These are phyloP conservation scores for Phytophthora macrochlamydospora DNA, from an alignment of 352 stramenopile species.

Conservation along the genomic window DNA sequence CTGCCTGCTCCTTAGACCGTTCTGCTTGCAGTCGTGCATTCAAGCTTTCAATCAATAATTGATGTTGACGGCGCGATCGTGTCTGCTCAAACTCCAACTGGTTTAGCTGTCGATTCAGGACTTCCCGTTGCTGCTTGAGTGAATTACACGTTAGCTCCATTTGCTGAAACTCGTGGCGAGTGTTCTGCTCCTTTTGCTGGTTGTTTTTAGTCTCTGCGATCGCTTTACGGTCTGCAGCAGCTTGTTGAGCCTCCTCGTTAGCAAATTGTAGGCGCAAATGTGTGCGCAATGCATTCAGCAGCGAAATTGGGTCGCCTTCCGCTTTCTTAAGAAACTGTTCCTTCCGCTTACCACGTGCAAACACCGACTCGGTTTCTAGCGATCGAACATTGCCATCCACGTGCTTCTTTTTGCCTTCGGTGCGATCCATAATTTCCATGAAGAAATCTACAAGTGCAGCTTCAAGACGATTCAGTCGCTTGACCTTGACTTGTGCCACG, in stretches of 20 bases:
- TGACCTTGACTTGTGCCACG: slow-evolving; percentile 67
- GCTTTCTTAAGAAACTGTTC: slow-evolving; percentile 62
- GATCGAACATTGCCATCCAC: not conserved
- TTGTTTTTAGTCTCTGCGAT: slow-evolving; percentile 26
- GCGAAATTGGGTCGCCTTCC: slow-evolving; percentile 65
- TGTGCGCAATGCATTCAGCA: slow-evolving; percentile 72
- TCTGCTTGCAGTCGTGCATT: slow-evolving; percentile 23
- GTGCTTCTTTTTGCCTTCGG: slow-evolving; percentile 8
- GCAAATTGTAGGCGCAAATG: slow-evolving; percentile 73
- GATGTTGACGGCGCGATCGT: slow-evolving; percentile 39
- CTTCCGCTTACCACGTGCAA: slow-evolving; percentile 53
- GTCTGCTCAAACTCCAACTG: slow-evolving; percentile 33
- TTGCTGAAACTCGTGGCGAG: slow-evolving; percentile 37
- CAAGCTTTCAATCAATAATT: slow-evolving; percentile 36
- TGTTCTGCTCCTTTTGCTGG: slow-evolving; percentile 50
- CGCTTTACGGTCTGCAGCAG: slow-evolving; percentile 28
- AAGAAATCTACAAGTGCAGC: slow-evolving; percentile 74
- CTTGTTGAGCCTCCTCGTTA: slow-evolving; percentile 44
- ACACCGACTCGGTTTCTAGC: slow-evolving; percentile 40
- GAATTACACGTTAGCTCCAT: slow-evolving; percentile 35
- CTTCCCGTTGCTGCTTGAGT: slow-evolving; percentile 31
- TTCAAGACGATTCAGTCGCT: slow-evolving; percentile 65
- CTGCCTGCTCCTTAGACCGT: slow-evolving; percentile 8
- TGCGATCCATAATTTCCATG: slow-evolving; percentile 71
- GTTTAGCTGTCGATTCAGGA: slow-evolving; percentile 38